Evolutionary conservation across 2,329 filamentous ascomycete species (phyloP).

Genomic region (Plectosphaerella plurivora): DNA sequence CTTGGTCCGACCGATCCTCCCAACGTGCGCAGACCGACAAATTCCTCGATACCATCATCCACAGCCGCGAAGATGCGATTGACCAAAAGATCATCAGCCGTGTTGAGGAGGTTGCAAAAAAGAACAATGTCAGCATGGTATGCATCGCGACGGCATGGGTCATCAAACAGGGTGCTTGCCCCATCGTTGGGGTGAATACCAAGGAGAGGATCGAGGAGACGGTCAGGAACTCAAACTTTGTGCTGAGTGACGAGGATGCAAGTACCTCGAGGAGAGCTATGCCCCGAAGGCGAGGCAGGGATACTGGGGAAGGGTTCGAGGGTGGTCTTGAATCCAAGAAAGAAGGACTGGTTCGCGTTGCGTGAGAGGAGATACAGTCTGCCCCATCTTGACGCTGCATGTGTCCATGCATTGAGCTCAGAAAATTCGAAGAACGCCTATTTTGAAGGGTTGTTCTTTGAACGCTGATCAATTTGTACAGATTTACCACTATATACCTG

Average conservation of each 20-base stretch:
- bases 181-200: conserved; percentile 7
- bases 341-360: no score
- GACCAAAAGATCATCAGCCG: conserved; percentile 8
- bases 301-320: no score
- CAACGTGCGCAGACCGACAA: conserved; percentile 1
- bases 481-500: no score
- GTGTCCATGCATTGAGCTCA: no score
- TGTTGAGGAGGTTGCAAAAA: conserved; percentile 7
- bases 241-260: conserved; percentile 6
- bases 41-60: conserved; percentile 6
- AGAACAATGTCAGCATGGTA: conserved; percentile 9
- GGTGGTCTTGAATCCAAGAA: no score
- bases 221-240: conserved; percentile 4
- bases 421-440: no score
- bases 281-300: no score
- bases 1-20: conserved; percentile 1
- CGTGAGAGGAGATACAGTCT: no score
- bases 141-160: conserved; percentile 8
- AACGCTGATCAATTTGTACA: no score
- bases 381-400: no score
- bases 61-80: neutral
- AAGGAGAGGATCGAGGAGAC: conserved; percentile 8
- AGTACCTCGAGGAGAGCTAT: conserved; percentile 8
- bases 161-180: conserved; percentile 4
- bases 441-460: no score